These are phyloP conservation scores for Cicer arietinum DNA, from an alignment of 306 rosid species.

Conservation along the genomic window DNA sequence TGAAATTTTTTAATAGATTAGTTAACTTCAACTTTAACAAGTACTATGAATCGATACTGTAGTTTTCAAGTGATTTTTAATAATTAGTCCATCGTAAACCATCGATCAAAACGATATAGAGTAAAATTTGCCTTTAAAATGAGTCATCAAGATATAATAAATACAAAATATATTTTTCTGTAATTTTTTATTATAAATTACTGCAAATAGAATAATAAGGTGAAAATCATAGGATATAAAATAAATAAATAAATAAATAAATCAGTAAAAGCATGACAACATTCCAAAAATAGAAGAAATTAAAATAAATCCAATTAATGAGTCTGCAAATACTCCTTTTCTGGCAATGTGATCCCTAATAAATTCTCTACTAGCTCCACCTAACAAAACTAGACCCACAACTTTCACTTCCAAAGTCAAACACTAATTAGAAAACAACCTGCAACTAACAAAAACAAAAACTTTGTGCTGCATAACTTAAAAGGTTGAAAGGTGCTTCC, in stretches of 20 bases:
- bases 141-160: too few relatives aligned
- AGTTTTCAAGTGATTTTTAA: too few relatives aligned
- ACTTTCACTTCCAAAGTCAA: slow-evolving; percentile 4
- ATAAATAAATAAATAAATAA: slow-evolving; percentile 12
- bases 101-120: too few relatives aligned
- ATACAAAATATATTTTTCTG: too few relatives aligned
- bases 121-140: too few relatives aligned
- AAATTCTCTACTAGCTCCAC: not conserved
- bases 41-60: too few relatives aligned
- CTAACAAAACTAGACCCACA: slow-evolving; percentile 10
- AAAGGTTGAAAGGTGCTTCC: not conserved
- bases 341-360: not conserved
- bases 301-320: not conserved
- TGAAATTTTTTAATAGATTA: too few relatives aligned
- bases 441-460: not conserved
- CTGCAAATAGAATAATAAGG: too few relatives aligned
- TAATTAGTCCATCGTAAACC: too few relatives aligned
- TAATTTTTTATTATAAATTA: too few relatives aligned
- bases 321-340: not conserved
- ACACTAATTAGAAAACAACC: not conserved
- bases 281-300: not conserved
- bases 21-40: too few relatives aligned
- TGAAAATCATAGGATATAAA: not conserved
- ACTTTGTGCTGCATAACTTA: not conserved
- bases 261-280: not conserved